Conservation (phyloP, 331 rosid genomes). For the Quercus lobata region DNA sequence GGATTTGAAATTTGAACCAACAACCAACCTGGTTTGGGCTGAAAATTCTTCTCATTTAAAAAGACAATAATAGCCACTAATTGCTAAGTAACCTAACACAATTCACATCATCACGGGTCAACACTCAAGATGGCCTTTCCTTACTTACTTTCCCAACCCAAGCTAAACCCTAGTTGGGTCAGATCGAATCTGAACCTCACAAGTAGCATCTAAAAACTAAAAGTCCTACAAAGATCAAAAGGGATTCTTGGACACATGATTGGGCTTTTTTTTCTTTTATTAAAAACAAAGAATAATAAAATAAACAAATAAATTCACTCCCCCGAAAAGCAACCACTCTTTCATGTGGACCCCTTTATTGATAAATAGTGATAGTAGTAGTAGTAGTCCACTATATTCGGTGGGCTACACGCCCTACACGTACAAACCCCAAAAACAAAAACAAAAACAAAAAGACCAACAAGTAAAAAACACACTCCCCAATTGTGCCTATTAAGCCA, state of each 20-base stretch:
- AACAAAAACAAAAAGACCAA: not conserved
- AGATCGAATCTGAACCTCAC: not conserved
- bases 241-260: not conserved
- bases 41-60: too few species aligned
- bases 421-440: constrained; percentile 9
- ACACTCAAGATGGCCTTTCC: too few species aligned
- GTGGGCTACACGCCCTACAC: constrained; percentile 44
- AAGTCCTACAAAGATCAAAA: too few species aligned
- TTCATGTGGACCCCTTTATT: constrained; percentile 25
- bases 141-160: too few species aligned
- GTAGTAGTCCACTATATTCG: constrained; percentile 29
- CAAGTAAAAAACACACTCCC: not conserved
- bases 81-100: too few species aligned
- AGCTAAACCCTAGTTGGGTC: not conserved
- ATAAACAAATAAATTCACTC: not conserved
- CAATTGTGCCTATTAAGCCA: too few species aligned
- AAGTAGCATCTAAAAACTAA: not conserved
- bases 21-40: too few species aligned
- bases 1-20: too few species aligned
- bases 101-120: too few species aligned
- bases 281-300: not conserved
- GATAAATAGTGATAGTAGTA: not conserved
- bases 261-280: constrained; percentile 14
- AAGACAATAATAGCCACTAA: too few species aligned
- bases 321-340: not conserved